Base-by-base conservation (phyloP, 2,329 filamentous ascomycete genomes). In the Aspergillus cejpii region DNA sequence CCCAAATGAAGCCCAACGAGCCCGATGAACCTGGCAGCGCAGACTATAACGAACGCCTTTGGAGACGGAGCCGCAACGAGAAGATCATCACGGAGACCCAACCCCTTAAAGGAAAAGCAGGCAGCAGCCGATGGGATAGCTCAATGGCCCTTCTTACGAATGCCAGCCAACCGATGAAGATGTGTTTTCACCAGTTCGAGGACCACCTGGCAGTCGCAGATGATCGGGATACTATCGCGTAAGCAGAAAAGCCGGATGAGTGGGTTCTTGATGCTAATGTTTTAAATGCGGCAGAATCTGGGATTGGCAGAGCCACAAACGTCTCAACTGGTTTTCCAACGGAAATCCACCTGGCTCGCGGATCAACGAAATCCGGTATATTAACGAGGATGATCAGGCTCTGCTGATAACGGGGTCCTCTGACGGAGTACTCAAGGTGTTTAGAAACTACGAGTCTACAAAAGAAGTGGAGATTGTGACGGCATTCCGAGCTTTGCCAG, bases 171-270 rank as follows among this genome's bases (percentile, higher is more conserved):
- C 91, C 92, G 0, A 81, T 84, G 51, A 94, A 90, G 70, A 86
- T 98, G 83, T 85, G 87, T 4, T 95, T 97, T 65, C 92, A 98
- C 68, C 92, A 98, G 63, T 98, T 96, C 57, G 92, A 98, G 63
- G 87, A 96, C 59, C 90, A 97, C 62, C 78, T 98, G 15, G 87
- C 92, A 1, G 88, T 96, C 10, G 87, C 89, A 10, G 92, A 98
- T 66, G 90, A 95, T 58, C 82, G 85, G 44, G 94, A 98, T 66
- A 94, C 84, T 3, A 82, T 97, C 55, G 83, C 72, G 72, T 75
- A 63, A 56, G 67, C 68, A 26, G 5, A 24, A 26, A 23, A 24
- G 27, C 14, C 5, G 23, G 23, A 24, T 4, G 7, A n/a, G 7
- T 8, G 7, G 3, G 21, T 26, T 42, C 14, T 34, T 34, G 31